phyloP scores from a whole-genome alignment of 495 filamentous ascomycete genomes.

The Tuber calosporum region DNA sequence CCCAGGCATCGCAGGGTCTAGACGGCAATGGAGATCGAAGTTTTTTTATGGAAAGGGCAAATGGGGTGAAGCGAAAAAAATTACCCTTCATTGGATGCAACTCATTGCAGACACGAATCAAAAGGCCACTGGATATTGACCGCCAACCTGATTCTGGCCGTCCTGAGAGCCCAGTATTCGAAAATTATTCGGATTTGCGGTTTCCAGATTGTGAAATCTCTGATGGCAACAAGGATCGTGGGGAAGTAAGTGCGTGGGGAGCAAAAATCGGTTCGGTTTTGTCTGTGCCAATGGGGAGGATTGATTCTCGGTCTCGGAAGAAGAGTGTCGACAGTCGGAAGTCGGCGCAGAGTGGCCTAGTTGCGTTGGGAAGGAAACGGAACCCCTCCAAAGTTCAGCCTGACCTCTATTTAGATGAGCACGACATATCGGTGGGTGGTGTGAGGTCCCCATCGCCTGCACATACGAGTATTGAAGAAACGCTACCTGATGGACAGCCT shows the following conservation, averaged over 20 bases:
- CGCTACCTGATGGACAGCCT: neutral
- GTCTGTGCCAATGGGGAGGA: neutral
- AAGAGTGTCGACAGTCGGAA: neutral
- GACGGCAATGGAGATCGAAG: neutral
- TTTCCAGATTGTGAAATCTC: neutral
- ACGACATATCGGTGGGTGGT: neutral
- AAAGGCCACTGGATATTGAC: neutral
- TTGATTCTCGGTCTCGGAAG: neutral
- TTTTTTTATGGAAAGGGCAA: neutral
- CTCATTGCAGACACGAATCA: neutral
- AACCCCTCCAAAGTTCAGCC: neutral
- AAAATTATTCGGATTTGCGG: neutral
- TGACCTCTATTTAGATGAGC: neutral
- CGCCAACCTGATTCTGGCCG: neutral
- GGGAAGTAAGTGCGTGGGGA: neutral
- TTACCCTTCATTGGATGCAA: neutral
- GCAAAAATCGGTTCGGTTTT: neutral
- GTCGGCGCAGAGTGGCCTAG: neutral
- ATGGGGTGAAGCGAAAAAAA: neutral
- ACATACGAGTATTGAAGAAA: neutral
- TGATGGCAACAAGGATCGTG: neutral
- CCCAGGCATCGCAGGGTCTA: neutral
- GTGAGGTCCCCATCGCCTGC: neutral
- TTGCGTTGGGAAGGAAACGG: neutral
- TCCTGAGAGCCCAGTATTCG: neutral